Conservation (phyloP, 2,329 filamentous ascomycete species). For the Xylaria sp. region DNA sequence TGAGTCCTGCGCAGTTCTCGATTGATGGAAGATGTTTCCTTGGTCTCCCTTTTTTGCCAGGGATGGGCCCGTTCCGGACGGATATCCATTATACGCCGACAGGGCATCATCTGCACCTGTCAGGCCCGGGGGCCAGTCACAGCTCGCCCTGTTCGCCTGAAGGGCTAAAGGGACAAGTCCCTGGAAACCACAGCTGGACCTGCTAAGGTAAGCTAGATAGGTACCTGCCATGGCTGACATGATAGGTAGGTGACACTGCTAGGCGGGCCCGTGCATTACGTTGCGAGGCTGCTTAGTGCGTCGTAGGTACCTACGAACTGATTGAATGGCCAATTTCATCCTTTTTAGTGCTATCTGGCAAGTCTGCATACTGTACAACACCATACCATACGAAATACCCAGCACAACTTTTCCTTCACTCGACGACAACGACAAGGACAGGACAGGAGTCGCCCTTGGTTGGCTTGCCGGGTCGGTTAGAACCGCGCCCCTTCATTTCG, state of each 20-base stretch:
- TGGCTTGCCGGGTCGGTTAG: slow-evolving; percentile 10
- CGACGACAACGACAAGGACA: slow-evolving; percentile 13
- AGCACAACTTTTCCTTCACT: slow-evolving; percentile 3
- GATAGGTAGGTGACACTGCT: no score
- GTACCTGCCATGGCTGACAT: no score
- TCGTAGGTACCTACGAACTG: no score
- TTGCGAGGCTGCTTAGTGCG: background rate
- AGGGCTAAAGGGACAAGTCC: background rate
- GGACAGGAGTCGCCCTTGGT: slow-evolving; percentile 15
- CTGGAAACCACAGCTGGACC: no score
- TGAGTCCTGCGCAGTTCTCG: no score
- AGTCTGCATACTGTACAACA: slow-evolving; percentile 3
- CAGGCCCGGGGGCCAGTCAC: no score
- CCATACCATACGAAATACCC: background rate
- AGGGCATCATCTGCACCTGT: no score
- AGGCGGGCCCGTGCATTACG: background rate
- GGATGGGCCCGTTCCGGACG: no score
- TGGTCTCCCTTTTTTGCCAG: no score
- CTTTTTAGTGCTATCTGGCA: slow-evolving; percentile 26
- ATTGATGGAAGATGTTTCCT: no score
- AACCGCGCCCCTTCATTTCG: slow-evolving; percentile 2
- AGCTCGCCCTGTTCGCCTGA: background rate
- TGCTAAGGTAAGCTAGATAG: background rate
- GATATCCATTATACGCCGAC: no score
- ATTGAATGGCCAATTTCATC: no score